Percentiles rank a stretch among this genome's conserved stretches.
phyloP scores from a whole-genome alignment of 768 basidiomycete species.

The Amanita pallidorosea region DNA sequence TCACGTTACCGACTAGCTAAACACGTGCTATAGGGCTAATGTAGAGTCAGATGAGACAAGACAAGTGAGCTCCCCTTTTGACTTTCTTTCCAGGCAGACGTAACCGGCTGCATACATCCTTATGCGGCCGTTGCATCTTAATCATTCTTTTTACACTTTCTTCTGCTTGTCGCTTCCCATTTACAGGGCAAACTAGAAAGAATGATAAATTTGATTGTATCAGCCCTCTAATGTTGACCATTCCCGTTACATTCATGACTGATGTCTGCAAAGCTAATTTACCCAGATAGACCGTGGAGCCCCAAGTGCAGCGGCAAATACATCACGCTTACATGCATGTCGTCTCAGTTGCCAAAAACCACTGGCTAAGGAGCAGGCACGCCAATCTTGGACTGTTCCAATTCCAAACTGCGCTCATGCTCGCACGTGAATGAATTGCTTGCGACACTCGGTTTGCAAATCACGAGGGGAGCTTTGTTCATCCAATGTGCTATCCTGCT shows the following conservation, averaged over 20 bases:
- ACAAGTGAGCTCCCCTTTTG: not conserved
- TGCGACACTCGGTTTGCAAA: not conserved
- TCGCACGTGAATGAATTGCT: not conserved
- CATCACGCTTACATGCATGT: not conserved
- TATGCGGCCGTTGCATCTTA: not conserved
- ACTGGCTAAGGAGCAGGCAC: not conserved
- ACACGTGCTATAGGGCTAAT: not conserved
- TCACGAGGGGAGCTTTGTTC: not conserved
- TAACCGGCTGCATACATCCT: not conserved
- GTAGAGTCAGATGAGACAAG: constrained; percentile 1
- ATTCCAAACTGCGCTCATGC: not conserved
- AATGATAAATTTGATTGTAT: constrained; percentile 2
- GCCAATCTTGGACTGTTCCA: not conserved
- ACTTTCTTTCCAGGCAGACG: not conserved
- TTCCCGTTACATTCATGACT: constrained; percentile 3
- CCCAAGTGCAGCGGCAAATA: not conserved
- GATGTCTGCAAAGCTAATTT: not conserved
- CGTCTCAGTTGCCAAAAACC: not conserved
- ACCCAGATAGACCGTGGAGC: not conserved
- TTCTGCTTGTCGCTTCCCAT: not conserved
- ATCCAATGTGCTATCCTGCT: not conserved
- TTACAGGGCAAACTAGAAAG: not conserved
- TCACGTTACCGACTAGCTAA: not conserved
- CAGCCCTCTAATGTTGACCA: not conserved
- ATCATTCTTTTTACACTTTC: not conserved